Evolutionary conservation across 1,284 basidiomycete genomes (phyloP).

Genomic region (Trametes hirsuta): DNA sequence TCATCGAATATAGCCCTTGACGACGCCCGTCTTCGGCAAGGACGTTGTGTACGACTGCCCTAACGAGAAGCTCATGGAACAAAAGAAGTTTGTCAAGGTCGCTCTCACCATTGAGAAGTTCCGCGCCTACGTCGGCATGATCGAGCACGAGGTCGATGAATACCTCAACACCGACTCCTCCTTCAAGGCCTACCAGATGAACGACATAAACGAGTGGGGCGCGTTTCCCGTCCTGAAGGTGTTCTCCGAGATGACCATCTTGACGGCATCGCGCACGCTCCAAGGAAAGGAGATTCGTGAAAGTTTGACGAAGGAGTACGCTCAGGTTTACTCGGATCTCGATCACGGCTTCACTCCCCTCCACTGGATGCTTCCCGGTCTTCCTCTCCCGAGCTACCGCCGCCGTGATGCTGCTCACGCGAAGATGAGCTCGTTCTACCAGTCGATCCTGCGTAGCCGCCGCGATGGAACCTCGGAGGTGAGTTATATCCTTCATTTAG

Average conservation of each 20-base stretch:
- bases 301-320: constrained; percentile 83
- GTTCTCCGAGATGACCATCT: constrained; percentile 92
- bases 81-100: constrained; percentile 97
- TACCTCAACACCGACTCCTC: constrained; percentile 67
- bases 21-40: constrained; percentile 94
- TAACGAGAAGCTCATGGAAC: constrained; percentile 98
- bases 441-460: constrained; percentile 85
- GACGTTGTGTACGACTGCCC: constrained; percentile 98
- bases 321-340: constrained; percentile 86
- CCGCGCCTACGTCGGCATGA: constrained; percentile 88
- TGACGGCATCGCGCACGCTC: constrained; percentile 91
- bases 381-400: constrained; percentile 90
- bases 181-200: constrained; percentile 65
- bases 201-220: constrained; percentile 73
- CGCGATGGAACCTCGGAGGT: constrained; percentile 55
- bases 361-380: constrained; percentile 94
- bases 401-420: constrained; percentile 88
- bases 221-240: constrained; percentile 74
- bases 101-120: constrained; percentile 94
- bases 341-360: constrained; percentile 92
- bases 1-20: constrained; percentile 65
- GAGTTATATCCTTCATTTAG: constrained; percentile 9
- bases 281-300: constrained; percentile 92
- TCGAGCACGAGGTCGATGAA: constrained; percentile 81
- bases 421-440: constrained; percentile 95